Percentiles rank a stretch among this genome's conserved stretches.
phyloP scores from a whole-genome alignment of 2,329 filamentous ascomycete species.

The Sporothrix globosa region DNA sequence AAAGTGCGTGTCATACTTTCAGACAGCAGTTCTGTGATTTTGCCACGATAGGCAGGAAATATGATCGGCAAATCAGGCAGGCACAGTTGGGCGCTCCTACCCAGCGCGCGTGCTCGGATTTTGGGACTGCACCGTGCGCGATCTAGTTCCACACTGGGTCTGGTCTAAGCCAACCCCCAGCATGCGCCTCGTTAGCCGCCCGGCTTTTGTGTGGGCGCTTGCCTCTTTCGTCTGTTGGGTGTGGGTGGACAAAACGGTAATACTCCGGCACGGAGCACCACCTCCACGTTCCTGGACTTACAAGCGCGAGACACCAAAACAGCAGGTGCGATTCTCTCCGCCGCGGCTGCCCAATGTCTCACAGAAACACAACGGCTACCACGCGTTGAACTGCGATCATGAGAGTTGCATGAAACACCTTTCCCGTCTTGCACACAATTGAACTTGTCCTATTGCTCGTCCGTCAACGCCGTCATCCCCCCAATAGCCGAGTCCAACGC shows the following conservation, averaged over 20 bases:
- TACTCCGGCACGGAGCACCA: conserved; percentile 12
- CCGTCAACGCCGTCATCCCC: background rate
- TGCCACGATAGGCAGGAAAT: conserved; percentile 16
- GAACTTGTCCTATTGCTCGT: background rate
- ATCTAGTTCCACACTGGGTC: background rate
- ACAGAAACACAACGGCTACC: conserved; percentile 3
- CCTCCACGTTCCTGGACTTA: conserved; percentile 4
- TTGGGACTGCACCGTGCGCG: conserved; percentile 4
- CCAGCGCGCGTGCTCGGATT: conserved; percentile 1
- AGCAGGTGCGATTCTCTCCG: conserved; percentile 2
- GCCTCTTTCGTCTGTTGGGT: conserved; percentile 18
- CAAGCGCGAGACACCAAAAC: conserved; percentile 24
- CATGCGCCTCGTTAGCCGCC: conserved; percentile 24
- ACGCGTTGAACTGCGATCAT: background rate
- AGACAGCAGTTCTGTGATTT: background rate
- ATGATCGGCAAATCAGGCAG: background rate
- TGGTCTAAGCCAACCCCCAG: background rate
- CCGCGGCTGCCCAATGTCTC: conserved; percentile 28
- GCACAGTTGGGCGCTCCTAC: background rate
- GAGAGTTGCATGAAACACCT: conserved; percentile 10
- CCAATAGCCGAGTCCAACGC: background rate
- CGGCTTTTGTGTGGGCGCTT: conserved; percentile 26
- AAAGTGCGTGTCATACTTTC: conserved; percentile 7
- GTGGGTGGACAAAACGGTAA: background rate
- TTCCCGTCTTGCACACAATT: background rate